Percentiles rank a stretch among this genome's conserved stretches.
Conservation (phyloP, 257 asterid genomes). For the Scutellaria baicalensis region DNA sequence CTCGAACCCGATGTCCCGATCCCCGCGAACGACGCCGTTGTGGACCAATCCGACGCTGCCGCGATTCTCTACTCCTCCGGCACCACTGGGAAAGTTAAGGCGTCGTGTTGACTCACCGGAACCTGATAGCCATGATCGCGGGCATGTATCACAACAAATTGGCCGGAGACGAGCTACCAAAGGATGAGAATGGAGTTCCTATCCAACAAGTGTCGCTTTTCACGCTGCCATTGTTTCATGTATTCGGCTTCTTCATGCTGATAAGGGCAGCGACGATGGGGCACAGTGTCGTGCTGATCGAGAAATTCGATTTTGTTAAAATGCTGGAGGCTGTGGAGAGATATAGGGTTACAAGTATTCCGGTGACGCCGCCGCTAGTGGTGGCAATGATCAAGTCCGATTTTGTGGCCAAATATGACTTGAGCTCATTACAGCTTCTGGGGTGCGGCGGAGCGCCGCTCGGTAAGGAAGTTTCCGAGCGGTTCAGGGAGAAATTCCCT, state of each 20-base stretch:
- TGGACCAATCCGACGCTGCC: constrained; percentile 54
- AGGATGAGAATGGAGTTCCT: background rate
- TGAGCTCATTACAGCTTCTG: constrained; percentile 52
- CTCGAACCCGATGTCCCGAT: constrained; percentile 10
- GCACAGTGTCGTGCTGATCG: constrained; percentile 52
- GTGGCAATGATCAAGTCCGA: constrained; percentile 80
- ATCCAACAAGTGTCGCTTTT: constrained; percentile 36
- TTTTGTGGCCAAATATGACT: constrained; percentile 52
- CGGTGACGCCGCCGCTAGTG: constrained; percentile 89
- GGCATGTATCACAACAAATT: constrained; percentile 28
- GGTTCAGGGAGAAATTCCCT: constrained; percentile 54
- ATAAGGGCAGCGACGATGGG: constrained; percentile 61
- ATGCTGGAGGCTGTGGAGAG: constrained; percentile 70
- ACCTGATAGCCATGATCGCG: constrained; percentile 43
- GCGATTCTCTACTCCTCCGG: constrained; percentile 89
- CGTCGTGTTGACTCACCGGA: constrained; percentile 71
- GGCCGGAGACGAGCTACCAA: background rate
- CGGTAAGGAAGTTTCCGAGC: constrained; percentile 66
- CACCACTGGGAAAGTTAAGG: constrained; percentile 79
- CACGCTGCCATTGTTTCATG: constrained; percentile 78
- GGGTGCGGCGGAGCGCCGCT: constrained; percentile 96
- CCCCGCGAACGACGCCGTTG: constrained; percentile 2
- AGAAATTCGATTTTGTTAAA: constrained; percentile 58
- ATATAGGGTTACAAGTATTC: constrained; percentile 51
- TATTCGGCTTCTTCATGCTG: constrained; percentile 76